These are phyloP conservation scores for Golovinomyces cichoracearum DNA, from an alignment of 2,329 filamentous ascomycete genomes.

Conservation along the genomic window DNA sequence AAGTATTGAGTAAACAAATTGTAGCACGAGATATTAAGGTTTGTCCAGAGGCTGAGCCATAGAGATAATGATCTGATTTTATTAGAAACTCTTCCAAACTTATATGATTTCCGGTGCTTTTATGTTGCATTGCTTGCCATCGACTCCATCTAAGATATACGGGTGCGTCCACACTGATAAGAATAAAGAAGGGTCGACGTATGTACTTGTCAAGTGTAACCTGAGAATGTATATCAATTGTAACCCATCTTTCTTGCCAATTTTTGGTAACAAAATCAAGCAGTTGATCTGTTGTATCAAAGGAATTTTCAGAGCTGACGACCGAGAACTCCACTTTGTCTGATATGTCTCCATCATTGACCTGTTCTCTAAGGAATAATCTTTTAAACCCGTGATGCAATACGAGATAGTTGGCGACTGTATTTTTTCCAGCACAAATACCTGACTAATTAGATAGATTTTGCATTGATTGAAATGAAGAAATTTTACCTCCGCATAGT, in stretches of 20 bases:
- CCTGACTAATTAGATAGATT: conserved; percentile 24
- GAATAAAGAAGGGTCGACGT: conserved; percentile 70
- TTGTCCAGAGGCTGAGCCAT: conserved; percentile 35
- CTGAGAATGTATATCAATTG: conserved; percentile 55
- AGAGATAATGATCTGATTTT: conserved; percentile 48
- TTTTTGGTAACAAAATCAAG: conserved; percentile 63
- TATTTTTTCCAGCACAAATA: conserved; percentile 79
- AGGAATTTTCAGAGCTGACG: conserved; percentile 17
- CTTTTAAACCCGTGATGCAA: conserved; percentile 59
- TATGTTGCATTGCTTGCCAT: conserved; percentile 29
- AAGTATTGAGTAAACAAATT: conserved; percentile 66
- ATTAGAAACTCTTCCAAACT: conserved; percentile 29
- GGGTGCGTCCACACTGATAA: conserved; percentile 77
- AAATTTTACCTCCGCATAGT: conserved; percentile 37
- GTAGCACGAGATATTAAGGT: conserved; percentile 59
- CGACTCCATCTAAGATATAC: conserved; percentile 62
- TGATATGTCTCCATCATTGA: background rate
- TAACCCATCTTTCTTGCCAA: conserved; percentile 70
- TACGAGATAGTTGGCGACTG: conserved; percentile 67
- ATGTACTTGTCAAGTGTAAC: conserved; percentile 46
- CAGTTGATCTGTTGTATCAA: conserved; percentile 38
- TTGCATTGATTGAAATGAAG: too few relatives aligned
- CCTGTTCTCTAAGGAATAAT: conserved; percentile 28
- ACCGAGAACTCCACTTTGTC: background rate
- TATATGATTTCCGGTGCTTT: conserved; percentile 5